Evolutionary conservation across 176 grass and related monocot species (phyloP).

Genomic region (Triticum timopheevii): DNA sequence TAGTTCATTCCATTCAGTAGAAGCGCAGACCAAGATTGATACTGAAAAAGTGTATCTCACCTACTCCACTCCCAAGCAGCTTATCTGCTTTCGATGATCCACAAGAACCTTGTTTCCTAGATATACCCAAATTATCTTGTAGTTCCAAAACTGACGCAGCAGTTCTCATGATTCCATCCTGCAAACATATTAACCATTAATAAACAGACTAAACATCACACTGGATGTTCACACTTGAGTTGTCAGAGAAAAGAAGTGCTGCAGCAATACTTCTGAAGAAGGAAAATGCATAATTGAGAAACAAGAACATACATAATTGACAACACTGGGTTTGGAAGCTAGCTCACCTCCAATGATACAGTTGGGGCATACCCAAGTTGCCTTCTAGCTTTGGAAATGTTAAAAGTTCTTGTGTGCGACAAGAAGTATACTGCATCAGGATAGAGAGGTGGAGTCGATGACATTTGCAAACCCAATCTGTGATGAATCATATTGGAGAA

Average conservation of each 20-base stretch:
- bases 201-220: neutral
- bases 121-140: constrained; percentile 44
- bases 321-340: constrained; percentile 13
- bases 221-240: neutral
- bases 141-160: constrained; percentile 60
- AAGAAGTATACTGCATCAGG: constrained; percentile 53
- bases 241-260: neutral
- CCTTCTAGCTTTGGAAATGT: constrained; percentile 70
- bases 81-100: constrained; percentile 62
- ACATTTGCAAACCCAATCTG: constrained; percentile 47
- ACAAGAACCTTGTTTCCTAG: constrained; percentile 38
- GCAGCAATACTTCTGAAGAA: constrained; percentile 9
- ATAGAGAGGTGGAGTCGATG: constrained; percentile 45
- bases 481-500: constrained; percentile 42
- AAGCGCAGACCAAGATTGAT: constrained; percentile 11
- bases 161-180: constrained; percentile 72
- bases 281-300: constrained; percentile 10
- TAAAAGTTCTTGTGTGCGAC: constrained; percentile 78
- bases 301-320: constrained; percentile 23
- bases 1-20: neutral
- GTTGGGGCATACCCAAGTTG: constrained; percentile 71
- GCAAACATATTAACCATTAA: constrained; percentile 34
- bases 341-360: constrained; percentile 75
- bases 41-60: constrained; percentile 33
- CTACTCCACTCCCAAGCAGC: constrained; percentile 82